Conservation (phyloP, 2,329 filamentous ascomycete species). For the Arthrobotrys sinensis region DNA sequence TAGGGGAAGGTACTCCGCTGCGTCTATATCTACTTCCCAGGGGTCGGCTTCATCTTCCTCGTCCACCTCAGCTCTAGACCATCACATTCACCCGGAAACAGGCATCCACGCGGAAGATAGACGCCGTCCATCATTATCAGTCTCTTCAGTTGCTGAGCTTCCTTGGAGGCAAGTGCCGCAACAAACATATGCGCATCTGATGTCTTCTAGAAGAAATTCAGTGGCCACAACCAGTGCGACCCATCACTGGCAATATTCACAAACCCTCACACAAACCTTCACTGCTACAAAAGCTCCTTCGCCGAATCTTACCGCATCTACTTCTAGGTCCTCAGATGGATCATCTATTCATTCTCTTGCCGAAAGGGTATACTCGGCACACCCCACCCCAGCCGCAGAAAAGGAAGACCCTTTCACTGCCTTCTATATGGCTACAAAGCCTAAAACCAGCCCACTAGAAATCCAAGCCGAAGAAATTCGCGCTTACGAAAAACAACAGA, state of each 20-base stretch:
- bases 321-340: slow-evolving; percentile 33
- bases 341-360: slow-evolving; percentile 39
- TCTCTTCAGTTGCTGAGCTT: slow-evolving; percentile 49
- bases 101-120: slow-evolving; percentile 24
- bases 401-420: slow-evolving; percentile 47
- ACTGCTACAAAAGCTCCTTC: slow-evolving; percentile 22
- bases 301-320: slow-evolving; percentile 15
- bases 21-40: slow-evolving; percentile 50
- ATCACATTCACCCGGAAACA: slow-evolving; percentile 32
- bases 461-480: slow-evolving; percentile 34
- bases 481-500: slow-evolving; percentile 37
- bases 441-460: slow-evolving; percentile 15
- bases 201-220: slow-evolving; percentile 50
- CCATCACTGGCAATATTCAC: slow-evolving; percentile 45
- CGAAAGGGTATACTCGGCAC: slow-evolving; percentile 24
- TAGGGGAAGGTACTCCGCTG: slow-evolving; percentile 34
- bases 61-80: slow-evolving; percentile 32
- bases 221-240: slow-evolving; percentile 28
- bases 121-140: slow-evolving; percentile 40
- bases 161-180: slow-evolving; percentile 48
- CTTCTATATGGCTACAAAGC: slow-evolving; percentile 52
- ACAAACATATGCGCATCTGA: slow-evolving; percentile 52
- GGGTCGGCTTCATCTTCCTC: slow-evolving; percentile 36
- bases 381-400: slow-evolving; percentile 12
- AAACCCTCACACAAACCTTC: slow-evolving; percentile 27